Percentiles rank a stretch among this genome's conserved stretches.
These are phyloP conservation scores for Sugiyamaella qingdaonensis DNA, from an alignment of 805 yeast species.

Conservation along the genomic window DNA sequence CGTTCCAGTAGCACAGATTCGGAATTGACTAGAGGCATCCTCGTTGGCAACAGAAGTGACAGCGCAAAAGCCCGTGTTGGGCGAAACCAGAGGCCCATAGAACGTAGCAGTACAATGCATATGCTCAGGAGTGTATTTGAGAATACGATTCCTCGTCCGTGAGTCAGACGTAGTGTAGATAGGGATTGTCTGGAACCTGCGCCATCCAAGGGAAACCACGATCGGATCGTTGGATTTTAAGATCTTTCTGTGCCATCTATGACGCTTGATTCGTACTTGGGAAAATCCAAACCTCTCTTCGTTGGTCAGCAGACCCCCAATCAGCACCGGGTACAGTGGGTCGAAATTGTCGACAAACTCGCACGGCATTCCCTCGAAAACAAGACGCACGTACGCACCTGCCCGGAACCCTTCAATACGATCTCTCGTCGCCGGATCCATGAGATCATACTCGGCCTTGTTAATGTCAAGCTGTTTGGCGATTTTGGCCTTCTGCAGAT, in stretches of 20 bases:
- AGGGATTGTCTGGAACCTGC: conserved; percentile 96
- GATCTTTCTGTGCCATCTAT: conserved; percentile 97
- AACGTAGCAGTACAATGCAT: conserved; percentile 93
- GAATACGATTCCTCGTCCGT: conserved; percentile 94
- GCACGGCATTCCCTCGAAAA: conserved; percentile 77
- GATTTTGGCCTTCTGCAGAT: conserved; percentile 93
- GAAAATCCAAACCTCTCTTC: conserved; percentile 91
- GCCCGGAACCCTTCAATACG: conserved; percentile 89
- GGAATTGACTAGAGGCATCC: conserved; percentile 82
- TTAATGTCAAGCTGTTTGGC: conserved; percentile 94
- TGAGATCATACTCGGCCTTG: conserved; percentile 56
- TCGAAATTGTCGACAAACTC: conserved; percentile 86
- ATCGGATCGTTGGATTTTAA: conserved; percentile 94
- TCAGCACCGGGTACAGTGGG: conserved; percentile 76
- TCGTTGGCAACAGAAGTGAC: conserved; percentile 81
- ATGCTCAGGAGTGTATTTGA: conserved; percentile 97
- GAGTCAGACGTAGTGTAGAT: conserved; percentile 95
- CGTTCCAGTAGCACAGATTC: conserved; percentile 96
- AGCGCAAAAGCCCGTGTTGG: conserved; percentile 96
- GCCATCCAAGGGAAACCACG: conserved; percentile 93
- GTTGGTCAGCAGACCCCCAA: conserved; percentile 88
- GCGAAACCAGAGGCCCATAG: conserved; percentile 95
- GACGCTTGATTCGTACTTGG: conserved; percentile 93
- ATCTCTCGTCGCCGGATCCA: conserved; percentile 73
- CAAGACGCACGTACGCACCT: conserved; percentile 89